phyloP scores from a whole-genome alignment of 495 filamentous ascomycete genomes.

The Podospora pseudocomata region DNA sequence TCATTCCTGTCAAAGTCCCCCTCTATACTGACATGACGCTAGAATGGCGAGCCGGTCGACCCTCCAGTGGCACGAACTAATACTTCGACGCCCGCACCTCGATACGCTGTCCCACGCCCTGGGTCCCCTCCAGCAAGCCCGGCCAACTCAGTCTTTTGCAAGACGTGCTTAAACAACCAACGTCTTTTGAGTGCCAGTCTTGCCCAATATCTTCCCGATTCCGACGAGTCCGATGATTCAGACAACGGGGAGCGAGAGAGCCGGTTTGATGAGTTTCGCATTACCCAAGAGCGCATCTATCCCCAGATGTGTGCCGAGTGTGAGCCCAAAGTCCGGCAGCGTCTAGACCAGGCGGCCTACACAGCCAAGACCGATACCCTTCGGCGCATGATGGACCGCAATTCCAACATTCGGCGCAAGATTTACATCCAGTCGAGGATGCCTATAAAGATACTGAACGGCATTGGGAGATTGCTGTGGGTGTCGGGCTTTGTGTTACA shows the following conservation, averaged over 20 bases:
- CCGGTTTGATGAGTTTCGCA: slow-evolving; percentile 58
- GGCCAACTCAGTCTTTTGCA: slow-evolving; percentile 59
- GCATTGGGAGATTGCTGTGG: slow-evolving; percentile 48
- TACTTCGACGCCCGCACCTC: slow-evolving; percentile 32
- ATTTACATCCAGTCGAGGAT: slow-evolving; percentile 43
- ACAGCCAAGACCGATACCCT: slow-evolving; percentile 76
- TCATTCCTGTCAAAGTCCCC: neutral
- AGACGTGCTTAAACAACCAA: slow-evolving; percentile 77
- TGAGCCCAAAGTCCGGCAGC: slow-evolving; percentile 59
- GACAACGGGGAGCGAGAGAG: slow-evolving; percentile 53
- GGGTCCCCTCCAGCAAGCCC: slow-evolving; percentile 31
- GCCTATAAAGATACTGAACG: slow-evolving; percentile 43
- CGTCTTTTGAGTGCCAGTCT: slow-evolving; percentile 64
- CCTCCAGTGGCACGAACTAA: slow-evolving; percentile 59
- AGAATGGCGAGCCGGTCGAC: slow-evolving; percentile 84
- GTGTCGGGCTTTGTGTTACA: slow-evolving; percentile 53
- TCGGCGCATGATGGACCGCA: slow-evolving; percentile 63
- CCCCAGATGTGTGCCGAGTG: slow-evolving; percentile 80
- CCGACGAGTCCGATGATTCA: slow-evolving; percentile 46
- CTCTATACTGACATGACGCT: neutral
- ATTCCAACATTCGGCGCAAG: slow-evolving; percentile 45
- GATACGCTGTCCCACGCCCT: slow-evolving; percentile 39
- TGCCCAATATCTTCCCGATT: slow-evolving; percentile 64
- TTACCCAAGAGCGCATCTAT: slow-evolving; percentile 67
- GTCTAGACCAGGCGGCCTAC: slow-evolving; percentile 65